phyloP scores from a whole-genome alignment of 73 alveolate species.

The Uronychia setigera region DNA sequence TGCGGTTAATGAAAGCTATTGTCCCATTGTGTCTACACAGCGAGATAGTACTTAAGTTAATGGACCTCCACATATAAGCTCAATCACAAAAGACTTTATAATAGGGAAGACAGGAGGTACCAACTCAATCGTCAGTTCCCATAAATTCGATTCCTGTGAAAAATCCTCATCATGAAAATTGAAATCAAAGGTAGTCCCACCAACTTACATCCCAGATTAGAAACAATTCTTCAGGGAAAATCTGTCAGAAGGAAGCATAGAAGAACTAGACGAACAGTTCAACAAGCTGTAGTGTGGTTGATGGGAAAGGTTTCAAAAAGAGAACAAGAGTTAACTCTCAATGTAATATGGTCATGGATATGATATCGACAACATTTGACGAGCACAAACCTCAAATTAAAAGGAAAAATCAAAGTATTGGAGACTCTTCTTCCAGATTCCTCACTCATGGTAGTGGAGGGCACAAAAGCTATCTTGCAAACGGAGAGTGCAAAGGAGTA shows the following conservation, averaged over 20 bases:
- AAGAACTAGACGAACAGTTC: neutral
- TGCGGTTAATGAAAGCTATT: too few relatives aligned
- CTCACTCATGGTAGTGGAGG: too few relatives aligned
- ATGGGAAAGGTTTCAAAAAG: too few relatives aligned
- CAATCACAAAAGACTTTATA: neutral
- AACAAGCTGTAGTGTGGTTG: too few relatives aligned
- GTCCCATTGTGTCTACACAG: too few relatives aligned
- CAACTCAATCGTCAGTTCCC: neutral
- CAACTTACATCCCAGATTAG: neutral
- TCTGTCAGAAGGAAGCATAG: neutral
- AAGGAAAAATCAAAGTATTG: neutral
- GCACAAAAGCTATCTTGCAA: too few relatives aligned
- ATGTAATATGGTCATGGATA: neutral
- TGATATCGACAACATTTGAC: neutral
- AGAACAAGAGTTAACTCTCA: neutral
- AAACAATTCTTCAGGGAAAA: neutral
- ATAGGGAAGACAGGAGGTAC: too few relatives aligned
- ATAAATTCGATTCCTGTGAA: neutral
- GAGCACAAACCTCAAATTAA: neutral
- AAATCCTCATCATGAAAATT: neutral
- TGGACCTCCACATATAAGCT: neutral
- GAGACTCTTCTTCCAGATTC: too few relatives aligned
- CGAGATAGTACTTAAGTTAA: neutral
- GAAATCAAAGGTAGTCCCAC: neutral
- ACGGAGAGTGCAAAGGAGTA: too few relatives aligned